These are phyloP conservation scores for Trichosporon asahii DNA, from an alignment of 1,284 basidiomycete species.

Conservation along the genomic window DNA sequence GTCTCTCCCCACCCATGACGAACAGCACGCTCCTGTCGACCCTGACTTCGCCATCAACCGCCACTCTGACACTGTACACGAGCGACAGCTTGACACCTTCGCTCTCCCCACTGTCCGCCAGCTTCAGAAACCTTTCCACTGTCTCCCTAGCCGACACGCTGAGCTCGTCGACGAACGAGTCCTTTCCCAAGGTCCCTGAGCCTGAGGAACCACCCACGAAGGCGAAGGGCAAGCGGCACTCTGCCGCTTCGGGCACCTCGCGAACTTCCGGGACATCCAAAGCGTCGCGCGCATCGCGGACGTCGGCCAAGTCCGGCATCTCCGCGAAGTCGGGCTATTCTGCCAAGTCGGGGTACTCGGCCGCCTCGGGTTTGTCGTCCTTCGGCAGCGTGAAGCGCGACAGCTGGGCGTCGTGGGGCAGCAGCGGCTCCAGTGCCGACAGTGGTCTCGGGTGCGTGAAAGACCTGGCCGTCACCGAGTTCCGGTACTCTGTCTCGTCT, in stretches of 20 bases:
- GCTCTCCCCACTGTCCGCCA: background rate
- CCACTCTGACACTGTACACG: background rate
- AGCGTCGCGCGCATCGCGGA: background rate
- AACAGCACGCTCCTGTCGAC: background rate
- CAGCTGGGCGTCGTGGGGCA: conserved; percentile 6
- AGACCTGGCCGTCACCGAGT: conserved; percentile 2
- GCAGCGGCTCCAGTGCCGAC: background rate
- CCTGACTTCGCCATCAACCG: background rate
- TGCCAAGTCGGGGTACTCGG: background rate
- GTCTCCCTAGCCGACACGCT: background rate
- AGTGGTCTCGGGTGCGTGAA: background rate
- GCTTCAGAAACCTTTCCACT: background rate
- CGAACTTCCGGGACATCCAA: background rate
- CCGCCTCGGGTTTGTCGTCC: background rate
- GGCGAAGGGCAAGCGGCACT: background rate
- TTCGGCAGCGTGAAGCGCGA: background rate
- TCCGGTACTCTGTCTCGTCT: background rate
- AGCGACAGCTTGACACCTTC: background rate
- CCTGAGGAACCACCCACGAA: background rate
- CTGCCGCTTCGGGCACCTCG: background rate
- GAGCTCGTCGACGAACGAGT: background rate
- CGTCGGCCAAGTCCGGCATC: background rate
- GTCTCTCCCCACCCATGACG: background rate
- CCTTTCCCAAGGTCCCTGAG: background rate
- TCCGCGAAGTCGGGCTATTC: background rate